Evolutionary conservation across 352 stramenopile species (phyloP), one percentile per base, ranked within the genome.

Genomic region (Thraustochytrium sp.): DNA sequence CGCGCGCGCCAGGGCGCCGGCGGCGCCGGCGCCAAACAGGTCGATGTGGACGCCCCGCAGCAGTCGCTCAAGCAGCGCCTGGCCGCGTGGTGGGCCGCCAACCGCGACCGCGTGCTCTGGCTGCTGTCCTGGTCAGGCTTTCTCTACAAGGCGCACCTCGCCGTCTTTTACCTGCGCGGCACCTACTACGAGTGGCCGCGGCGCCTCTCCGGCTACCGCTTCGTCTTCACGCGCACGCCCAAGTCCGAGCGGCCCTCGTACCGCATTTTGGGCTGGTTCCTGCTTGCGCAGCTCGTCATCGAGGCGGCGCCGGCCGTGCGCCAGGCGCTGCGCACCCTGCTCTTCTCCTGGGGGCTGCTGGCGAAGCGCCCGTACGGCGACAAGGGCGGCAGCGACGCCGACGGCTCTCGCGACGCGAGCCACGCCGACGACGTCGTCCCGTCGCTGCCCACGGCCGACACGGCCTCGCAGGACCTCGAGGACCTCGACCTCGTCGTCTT

Each of bases 151-250:
- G 59, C 46, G 13, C 74, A 83, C 42, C 40, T 83, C 16, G 74
- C 74, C 13, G 2, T 83, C 8, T 83, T 83, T 31, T 83, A 83
- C 29, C 46, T 83, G 16, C 34, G 31, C n/a, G 74, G 74, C 34
- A 59, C 26, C 2, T 80, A 44, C 44, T 83, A 83, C 46, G 74
- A 76, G 26, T 53, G 29, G 51, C 26, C 54, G 11, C 82, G 82
- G 56, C 74, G 74, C 18, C 34, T 83, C 5, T 9, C 74, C 21
- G 74, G 74, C 18, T 46, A 40, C 38, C 68, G 53, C 2, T 44
- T 34, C 38, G 23, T 53, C 21, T 80, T 80, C 53, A 53, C 68
- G 34, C 68, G 68, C 26, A 44, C 8, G 37, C 68, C 68, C 5
- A 9, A 72, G 44, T 46, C 40, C 8, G 34, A 80, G 1, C 23